Evolutionary conservation across 768 basidiomycete species (phyloP).

Genomic region (Leccinum variicolor): DNA sequence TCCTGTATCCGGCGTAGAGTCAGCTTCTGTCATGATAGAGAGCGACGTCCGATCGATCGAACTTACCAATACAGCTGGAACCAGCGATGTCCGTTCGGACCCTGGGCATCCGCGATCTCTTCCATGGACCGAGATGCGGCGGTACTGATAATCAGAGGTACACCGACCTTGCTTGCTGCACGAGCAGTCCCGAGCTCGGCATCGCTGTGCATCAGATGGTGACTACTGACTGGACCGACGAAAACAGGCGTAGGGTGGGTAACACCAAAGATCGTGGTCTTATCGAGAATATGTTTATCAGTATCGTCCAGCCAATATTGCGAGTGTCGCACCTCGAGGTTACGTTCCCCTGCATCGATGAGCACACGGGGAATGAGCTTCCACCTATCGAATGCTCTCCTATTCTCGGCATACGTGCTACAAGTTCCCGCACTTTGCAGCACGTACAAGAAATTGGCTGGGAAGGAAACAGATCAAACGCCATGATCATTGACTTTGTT

Average conservation of each 20-base stretch:
- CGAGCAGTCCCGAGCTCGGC: conserved; percentile 45
- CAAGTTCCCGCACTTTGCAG: conserved; percentile 67
- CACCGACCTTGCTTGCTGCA: conserved; percentile 43
- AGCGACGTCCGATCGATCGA: neutral
- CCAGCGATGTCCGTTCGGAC: conserved; percentile 40
- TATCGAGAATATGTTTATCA: conserved; percentile 19
- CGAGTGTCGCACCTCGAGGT: conserved; percentile 40
- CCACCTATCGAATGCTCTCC: conserved; percentile 53
- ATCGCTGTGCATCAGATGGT: conserved; percentile 42
- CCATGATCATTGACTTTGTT: neutral
- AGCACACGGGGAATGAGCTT: conserved; percentile 55
- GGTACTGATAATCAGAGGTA: conserved; percentile 35
- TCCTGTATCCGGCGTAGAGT: conserved; percentile 26
- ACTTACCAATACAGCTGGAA: conserved; percentile 47
- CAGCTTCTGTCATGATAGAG: neutral
- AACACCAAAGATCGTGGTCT: conserved; percentile 59
- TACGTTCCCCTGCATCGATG: conserved; percentile 48
- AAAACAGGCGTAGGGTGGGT: conserved; percentile 41
- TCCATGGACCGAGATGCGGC: conserved; percentile 46
- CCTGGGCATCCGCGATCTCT: conserved; percentile 44
- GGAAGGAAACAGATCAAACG: neutral
- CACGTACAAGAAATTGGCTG: conserved; percentile 68
- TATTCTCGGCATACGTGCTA: conserved; percentile 62
- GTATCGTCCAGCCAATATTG: neutral
- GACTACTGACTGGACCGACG: conserved; percentile 57